phyloP scores from a whole-genome alignment of 352 stramenopile species.

The Phytophthora pistaciae region DNA sequence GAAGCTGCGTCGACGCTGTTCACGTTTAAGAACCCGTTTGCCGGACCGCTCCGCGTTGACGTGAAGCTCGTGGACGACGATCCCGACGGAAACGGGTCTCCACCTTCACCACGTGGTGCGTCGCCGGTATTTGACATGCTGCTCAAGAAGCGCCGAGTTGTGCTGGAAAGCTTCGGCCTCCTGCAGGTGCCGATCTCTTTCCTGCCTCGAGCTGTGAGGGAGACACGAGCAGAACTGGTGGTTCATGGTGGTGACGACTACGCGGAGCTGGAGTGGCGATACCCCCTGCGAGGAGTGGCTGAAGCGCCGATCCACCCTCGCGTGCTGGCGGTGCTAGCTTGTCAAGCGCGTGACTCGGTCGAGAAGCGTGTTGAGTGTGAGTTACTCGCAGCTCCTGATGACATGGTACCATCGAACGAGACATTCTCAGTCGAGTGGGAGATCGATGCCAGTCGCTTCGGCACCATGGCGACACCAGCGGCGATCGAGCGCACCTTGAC shows the following conservation, averaged over 20 bases:
- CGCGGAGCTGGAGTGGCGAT: constrained; percentile 78
- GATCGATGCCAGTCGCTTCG: constrained; percentile 65
- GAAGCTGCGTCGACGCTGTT: constrained; percentile 90
- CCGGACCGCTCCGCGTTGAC: constrained; percentile 79
- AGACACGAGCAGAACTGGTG: constrained; percentile 73
- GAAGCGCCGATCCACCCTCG: constrained; percentile 73
- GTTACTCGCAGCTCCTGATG: constrained; percentile 57
- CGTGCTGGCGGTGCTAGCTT: constrained; percentile 60
- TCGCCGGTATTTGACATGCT: constrained; percentile 75
- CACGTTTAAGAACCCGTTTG: constrained; percentile 94
- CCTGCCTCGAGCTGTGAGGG: constrained; percentile 74
- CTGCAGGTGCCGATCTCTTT: constrained; percentile 95
- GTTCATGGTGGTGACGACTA: constrained; percentile 76
- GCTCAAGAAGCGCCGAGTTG: constrained; percentile 74
- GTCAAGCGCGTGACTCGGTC: constrained; percentile 70
- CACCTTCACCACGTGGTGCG: constrained; percentile 3
- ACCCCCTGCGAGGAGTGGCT: constrained; percentile 76
- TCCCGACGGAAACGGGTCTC: constrained; percentile 3
- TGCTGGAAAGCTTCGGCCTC: constrained; percentile 84
- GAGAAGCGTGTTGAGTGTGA: constrained; percentile 76
- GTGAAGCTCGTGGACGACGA: constrained; percentile 69
- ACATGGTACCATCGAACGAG: constrained; percentile 54
- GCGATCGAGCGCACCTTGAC: constrained; percentile 69
- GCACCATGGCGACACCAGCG: constrained; percentile 45
- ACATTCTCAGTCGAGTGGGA: constrained; percentile 72